phyloP scores from a whole-genome alignment of 345 rosid species.

The Toxicodendron radicans region DNA sequence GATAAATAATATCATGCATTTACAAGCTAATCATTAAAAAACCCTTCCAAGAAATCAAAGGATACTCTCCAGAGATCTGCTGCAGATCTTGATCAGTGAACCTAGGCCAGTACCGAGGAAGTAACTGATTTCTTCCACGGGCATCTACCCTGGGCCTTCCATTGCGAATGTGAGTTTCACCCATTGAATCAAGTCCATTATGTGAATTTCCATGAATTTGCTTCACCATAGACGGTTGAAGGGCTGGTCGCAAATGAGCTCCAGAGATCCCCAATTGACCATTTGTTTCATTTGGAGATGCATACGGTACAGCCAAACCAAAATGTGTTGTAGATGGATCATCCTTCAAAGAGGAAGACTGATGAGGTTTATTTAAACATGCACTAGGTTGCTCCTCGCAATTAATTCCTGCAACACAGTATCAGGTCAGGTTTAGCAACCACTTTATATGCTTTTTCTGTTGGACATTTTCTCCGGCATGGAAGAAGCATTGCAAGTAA shows the following conservation, averaged over 20 bases:
- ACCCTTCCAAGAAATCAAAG: conserved; percentile 37
- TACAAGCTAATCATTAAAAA: conserved; percentile 20
- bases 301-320: conserved; percentile 41
- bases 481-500: conserved; percentile 7
- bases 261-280: conserved; percentile 54
- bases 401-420: conserved; percentile 48
- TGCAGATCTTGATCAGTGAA: conserved; percentile 71
- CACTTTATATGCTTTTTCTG: conserved; percentile 5
- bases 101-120: conserved; percentile 88
- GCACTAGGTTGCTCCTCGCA: conserved; percentile 46
- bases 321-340: conserved; percentile 53
- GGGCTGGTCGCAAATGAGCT: conserved; percentile 41
- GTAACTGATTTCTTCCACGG: conserved; percentile 64
- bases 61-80: conserved; percentile 86
- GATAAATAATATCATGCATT: conserved; percentile 3
- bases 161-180: conserved; percentile 50
- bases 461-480: conserved; percentile 6
- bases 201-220: conserved; percentile 45
- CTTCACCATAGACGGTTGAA: conserved; percentile 46
- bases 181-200: conserved; percentile 50
- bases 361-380: conserved; percentile 47
- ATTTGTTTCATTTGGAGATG: conserved; percentile 52
- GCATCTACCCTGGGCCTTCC: conserved; percentile 64
- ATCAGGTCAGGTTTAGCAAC: conserved; percentile 14
- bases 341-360: conserved; percentile 43